These are phyloP conservation scores for Scedosporium aurantiacum DNA, from an alignment of 2,329 filamentous ascomycete genomes.

Conservation along the genomic window DNA sequence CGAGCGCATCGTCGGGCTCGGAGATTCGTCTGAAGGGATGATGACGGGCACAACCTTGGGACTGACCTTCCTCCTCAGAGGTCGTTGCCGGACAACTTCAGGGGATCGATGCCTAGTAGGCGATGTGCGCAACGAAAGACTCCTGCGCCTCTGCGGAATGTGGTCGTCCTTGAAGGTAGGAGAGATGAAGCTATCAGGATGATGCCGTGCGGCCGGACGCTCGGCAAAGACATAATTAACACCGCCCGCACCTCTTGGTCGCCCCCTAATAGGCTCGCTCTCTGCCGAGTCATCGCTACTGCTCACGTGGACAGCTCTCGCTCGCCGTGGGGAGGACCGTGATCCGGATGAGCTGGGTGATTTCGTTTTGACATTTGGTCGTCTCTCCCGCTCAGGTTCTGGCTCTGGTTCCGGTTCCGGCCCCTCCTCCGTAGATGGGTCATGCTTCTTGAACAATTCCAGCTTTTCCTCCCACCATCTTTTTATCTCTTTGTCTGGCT, in stretches of 20 bases:
- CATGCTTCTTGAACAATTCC: not conserved
- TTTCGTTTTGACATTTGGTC: not conserved
- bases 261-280: not conserved
- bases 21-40: not conserved
- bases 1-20: not conserved
- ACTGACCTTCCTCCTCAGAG: constrained; percentile 28
- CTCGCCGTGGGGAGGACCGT: not conserved
- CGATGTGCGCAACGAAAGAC: constrained; percentile 39
- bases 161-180: not conserved
- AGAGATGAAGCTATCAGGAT: not conserved
- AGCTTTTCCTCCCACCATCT: constrained; percentile 61
- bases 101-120: constrained; percentile 18
- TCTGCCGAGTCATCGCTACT: not conserved
- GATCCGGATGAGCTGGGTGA: not conserved
- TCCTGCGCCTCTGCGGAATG: constrained; percentile 27
- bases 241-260: not conserved
- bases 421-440: not conserved
- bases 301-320: not conserved
- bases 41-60: constrained; percentile 15
- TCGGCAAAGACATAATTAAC: not conserved
- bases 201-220: not conserved
- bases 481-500: constrained; percentile 69
- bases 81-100: constrained; percentile 14
- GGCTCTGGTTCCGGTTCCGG: not conserved
- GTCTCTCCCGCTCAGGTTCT: not conserved